A percentile compares a stretch with the other conserved stretches of the same genome.
phyloP scores from a whole-genome alignment of 805 yeast species.

The Priceomyces haplophilus region DNA sequence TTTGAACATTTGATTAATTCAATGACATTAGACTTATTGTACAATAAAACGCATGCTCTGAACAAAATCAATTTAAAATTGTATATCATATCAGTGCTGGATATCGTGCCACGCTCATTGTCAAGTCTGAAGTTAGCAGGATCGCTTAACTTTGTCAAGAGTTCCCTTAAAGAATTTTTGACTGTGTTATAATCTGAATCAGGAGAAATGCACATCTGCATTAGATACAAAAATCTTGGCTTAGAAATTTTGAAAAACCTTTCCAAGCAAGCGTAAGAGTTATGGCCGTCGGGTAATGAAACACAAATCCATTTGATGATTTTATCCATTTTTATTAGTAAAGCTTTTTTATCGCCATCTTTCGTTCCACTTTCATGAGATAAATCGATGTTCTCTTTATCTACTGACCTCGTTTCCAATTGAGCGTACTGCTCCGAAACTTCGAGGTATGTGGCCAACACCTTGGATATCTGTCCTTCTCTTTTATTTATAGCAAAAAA shows the following conservation, averaged over 20 bases:
- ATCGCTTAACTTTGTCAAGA: constrained; percentile 54
- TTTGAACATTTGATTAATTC: constrained; percentile 48
- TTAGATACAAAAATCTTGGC: constrained; percentile 53
- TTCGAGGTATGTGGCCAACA: constrained; percentile 46
- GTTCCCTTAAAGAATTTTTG: constrained; percentile 59
- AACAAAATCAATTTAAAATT: constrained; percentile 58
- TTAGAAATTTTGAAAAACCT: constrained; percentile 55
- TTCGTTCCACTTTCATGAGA: neutral
- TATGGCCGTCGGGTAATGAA: constrained; percentile 51
- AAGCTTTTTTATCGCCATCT: constrained; percentile 16
- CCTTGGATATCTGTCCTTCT: constrained; percentile 59
- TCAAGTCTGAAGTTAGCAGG: constrained; percentile 43
- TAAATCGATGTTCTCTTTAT: constrained; percentile 16
- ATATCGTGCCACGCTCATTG: constrained; percentile 26
- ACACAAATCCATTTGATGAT: constrained; percentile 60
- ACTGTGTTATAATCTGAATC: constrained; percentile 62
- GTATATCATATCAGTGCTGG: constrained; percentile 48
- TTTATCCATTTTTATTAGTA: constrained; percentile 44
- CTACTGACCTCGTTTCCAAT: constrained; percentile 8
- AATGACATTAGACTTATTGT: constrained; percentile 62
- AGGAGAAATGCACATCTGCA: constrained; percentile 51
- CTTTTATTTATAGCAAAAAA: constrained; percentile 68
- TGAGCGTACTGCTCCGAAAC: constrained; percentile 43
- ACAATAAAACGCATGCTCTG: constrained; percentile 58
- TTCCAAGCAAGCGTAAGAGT: constrained; percentile 49